phyloP scores from a whole-genome alignment of 1,139 yeast genomes.

The Geotrichum carabidarum region DNA sequence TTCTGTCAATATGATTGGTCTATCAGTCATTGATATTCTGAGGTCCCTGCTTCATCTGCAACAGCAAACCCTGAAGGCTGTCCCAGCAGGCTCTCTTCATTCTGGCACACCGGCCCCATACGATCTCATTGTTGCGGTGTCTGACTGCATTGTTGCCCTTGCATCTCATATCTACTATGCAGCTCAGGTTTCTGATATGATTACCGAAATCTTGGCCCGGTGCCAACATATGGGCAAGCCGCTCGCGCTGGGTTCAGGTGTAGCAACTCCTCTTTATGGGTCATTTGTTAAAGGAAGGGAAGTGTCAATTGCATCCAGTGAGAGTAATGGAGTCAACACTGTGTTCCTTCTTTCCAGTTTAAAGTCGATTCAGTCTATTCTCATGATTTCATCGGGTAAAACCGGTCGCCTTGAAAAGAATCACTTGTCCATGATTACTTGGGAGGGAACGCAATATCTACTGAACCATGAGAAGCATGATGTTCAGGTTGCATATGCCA shows the following conservation, averaged over 20 bases:
- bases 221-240: conserved; percentile 4
- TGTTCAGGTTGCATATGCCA: conserved; percentile 30
- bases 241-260: neutral
- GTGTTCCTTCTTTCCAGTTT: conserved; percentile 7
- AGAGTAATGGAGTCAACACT: neutral
- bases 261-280: neutral
- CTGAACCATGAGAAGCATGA: conserved; percentile 28
- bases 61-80: conserved; percentile 35
- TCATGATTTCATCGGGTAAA: conserved; percentile 5
- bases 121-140: conserved; percentile 28
- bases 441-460: conserved; percentile 37
- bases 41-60: conserved; percentile 58
- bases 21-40: conserved; percentile 82
- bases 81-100: conserved; percentile 4
- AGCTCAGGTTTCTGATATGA: conserved; percentile 75
- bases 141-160: conserved; percentile 53
- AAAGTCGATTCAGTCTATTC: conserved; percentile 3
- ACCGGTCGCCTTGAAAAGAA: conserved; percentile 10
- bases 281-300: neutral
- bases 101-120: conserved; percentile 12
- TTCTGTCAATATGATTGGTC: conserved; percentile 78
- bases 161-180: conserved; percentile 71
- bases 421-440: conserved; percentile 36
- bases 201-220: conserved; percentile 44
- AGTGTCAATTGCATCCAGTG: neutral